Percentiles rank a stretch among this genome's conserved stretches.
These are phyloP conservation scores for Clitopilus hobsonii DNA, from an alignment of 768 basidiomycete species.

Conservation along the genomic window DNA sequence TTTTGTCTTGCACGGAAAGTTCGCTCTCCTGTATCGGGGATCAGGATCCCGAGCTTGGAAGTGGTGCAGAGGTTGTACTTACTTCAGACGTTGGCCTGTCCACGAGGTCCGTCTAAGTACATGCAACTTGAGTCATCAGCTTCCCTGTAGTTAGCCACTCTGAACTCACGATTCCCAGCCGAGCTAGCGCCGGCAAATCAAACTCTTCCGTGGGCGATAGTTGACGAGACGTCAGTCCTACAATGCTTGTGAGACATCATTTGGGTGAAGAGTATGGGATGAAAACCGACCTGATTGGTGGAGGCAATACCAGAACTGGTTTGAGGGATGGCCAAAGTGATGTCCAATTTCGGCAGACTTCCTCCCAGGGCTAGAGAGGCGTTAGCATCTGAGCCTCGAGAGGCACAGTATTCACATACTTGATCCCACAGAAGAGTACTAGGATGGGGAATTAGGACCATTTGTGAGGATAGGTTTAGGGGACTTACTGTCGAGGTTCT, in stretches of 20 bases:
- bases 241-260: not conserved
- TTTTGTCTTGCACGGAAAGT: constrained; percentile 47
- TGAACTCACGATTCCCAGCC: not conserved
- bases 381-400: not conserved
- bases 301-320: constrained; percentile 80
- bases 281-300: constrained; percentile 50
- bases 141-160: not conserved
- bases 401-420: constrained; percentile 29
- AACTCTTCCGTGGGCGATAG: constrained; percentile 53
- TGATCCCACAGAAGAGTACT: constrained; percentile 88
- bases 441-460: not conserved
- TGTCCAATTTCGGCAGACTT: constrained; percentile 67
- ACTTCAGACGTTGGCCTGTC: not conserved
- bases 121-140: not conserved
- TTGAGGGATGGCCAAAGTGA: constrained; percentile 76
- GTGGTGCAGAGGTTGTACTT: not conserved
- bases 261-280: not conserved
- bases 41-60: not conserved
- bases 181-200: not conserved
- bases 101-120: not conserved
- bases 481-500: constrained; percentile 54
- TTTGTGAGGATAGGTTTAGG: not conserved
- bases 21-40: constrained; percentile 44
- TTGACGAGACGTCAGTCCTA: constrained; percentile 54
- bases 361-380: constrained; percentile 52